A percentile compares a stretch with the other conserved stretches of the same genome.
Conservation (phyloP, 148 eudicot species). For the Silene uniflora region DNA sequence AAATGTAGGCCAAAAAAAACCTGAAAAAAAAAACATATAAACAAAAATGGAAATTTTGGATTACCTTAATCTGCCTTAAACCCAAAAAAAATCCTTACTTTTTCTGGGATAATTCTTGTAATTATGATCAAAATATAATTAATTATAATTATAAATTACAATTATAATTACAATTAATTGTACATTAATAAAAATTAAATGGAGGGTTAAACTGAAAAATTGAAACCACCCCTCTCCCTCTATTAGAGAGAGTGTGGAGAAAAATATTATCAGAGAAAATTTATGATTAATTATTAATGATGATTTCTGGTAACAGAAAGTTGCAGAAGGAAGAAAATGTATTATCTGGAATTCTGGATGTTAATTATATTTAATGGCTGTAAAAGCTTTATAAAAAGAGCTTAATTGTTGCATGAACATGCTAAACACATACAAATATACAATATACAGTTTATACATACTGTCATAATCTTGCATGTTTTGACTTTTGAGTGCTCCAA, state of each 20-base stretch:
- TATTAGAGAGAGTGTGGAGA: conserved; percentile 8
- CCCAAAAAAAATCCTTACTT: conserved; percentile 11
- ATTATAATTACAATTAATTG: conserved; percentile 9
- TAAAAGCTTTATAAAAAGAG: background rate
- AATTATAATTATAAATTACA: background rate
- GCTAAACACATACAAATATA: background rate
- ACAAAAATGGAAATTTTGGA: conserved; percentile 24
- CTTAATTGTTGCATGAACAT: no score
- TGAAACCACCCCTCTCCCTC: conserved; percentile 10
- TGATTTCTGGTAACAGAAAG: conserved; percentile 4
- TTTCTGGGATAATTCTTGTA: background rate
- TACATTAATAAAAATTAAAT: conserved; percentile 7
- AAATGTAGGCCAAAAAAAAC: conserved; percentile 1
- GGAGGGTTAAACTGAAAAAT: background rate
- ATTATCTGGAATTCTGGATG: background rate
- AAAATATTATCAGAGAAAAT: conserved; percentile 3
- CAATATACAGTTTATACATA: no score
- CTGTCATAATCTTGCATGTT: conserved; percentile 7
- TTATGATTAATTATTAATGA: background rate
- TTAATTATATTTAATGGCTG: background rate
- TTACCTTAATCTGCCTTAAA: conserved; percentile 19
- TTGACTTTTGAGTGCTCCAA: background rate
- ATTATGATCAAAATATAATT: conserved; percentile 1
- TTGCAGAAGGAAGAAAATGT: conserved; percentile 5
- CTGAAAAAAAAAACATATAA: background rate